These are phyloP conservation scores for Cryptococcus maquisensis DNA, from an alignment of 1,284 basidiomycete genomes.

Conservation along the genomic window DNA sequence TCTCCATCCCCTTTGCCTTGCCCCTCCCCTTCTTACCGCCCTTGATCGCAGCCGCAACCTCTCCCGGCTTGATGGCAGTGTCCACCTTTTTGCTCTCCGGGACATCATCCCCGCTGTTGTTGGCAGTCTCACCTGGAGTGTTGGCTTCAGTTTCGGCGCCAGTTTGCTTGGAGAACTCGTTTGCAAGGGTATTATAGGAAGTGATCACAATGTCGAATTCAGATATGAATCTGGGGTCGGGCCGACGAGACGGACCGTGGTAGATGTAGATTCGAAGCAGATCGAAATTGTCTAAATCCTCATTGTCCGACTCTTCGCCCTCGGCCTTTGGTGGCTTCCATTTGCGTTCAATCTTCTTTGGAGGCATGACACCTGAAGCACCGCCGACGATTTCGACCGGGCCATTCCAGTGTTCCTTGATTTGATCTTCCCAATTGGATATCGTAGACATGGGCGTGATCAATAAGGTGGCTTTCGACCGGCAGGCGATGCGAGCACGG, in stretches of 20 bases:
- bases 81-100: constrained; percentile 54
- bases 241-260: constrained; percentile 84
- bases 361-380: constrained; percentile 42
- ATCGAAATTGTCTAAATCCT: constrained; percentile 32
- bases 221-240: constrained; percentile 76
- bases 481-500: constrained; percentile 66
- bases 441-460: constrained; percentile 96
- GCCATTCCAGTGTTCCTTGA: constrained; percentile 90
- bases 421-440: constrained; percentile 98
- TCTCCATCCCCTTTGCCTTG: constrained; percentile 55
- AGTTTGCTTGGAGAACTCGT: constrained; percentile 88
- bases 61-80: constrained; percentile 60
- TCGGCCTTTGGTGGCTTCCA: constrained; percentile 27
- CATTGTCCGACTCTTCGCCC: constrained; percentile 14
- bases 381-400: constrained; percentile 78
- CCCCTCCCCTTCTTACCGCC: constrained; percentile 59
- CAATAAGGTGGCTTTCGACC: constrained; percentile 88
- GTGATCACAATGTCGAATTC: constrained; percentile 97
- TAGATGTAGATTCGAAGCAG: constrained; percentile 83
- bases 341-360: constrained; percentile 27
- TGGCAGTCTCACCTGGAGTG: constrained; percentile 36
- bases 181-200: constrained; percentile 91
- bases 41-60: constrained; percentile 49
- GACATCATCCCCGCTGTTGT: constrained; percentile 39
- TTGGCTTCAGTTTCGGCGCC: constrained; percentile 52